Base-by-base conservation (phyloP, 192 early-diverging fungal genomes). In the Podila minutissima region DNA sequence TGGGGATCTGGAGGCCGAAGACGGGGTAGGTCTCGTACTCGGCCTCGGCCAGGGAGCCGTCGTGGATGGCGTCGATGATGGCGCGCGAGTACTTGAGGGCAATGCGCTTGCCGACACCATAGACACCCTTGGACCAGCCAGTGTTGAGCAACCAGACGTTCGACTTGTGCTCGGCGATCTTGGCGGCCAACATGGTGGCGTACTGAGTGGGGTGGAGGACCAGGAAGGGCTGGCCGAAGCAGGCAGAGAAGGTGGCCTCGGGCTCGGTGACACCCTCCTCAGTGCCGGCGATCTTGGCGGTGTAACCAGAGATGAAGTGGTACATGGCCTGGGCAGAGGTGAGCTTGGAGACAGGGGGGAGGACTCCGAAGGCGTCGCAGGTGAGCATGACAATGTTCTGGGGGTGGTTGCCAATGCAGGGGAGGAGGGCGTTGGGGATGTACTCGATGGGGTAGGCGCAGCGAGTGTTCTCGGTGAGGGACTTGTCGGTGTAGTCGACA, bases 281-380 rank as follows among this genome's bases (percentile, higher is more conserved):
- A 61, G 97, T 98, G 62, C 97, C 97, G 49, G 97, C 93, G 74
- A 98, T 94, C 92, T 98, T 98, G 79, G 97, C 94, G 24, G 97
- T 98, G 89, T 98, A 98, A 51, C 97, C 97, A 74, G 93, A 94
- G 84, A 98, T 97, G 85, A 98, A 98, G 89, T 97, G 96, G 90
- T 97, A 98, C 92, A 95, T 95, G 82, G 93, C 94, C 84, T 98
- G 97, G 17, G 88, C 90, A 17, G 95, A 86, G 32, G 92, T 94
- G 67, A 98, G 88, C 84, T 96, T 96, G 82, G 95, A 91, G 28
- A 94, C 93, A 24, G 97, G 97, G 33, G 97, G 97, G 55, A 98
- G 87, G 59, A 98, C 94, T 84, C 97, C 97, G 78, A 97, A 97
- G 63, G 96, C 97, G 83, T 98, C 97, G 87, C 96, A 97, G 22